A percentile compares a stretch with the other conserved stretches of the same genome.
These are phyloP conservation scores for Phytophthora parvispora DNA, from an alignment of 352 stramenopile species.

Conservation along the genomic window DNA sequence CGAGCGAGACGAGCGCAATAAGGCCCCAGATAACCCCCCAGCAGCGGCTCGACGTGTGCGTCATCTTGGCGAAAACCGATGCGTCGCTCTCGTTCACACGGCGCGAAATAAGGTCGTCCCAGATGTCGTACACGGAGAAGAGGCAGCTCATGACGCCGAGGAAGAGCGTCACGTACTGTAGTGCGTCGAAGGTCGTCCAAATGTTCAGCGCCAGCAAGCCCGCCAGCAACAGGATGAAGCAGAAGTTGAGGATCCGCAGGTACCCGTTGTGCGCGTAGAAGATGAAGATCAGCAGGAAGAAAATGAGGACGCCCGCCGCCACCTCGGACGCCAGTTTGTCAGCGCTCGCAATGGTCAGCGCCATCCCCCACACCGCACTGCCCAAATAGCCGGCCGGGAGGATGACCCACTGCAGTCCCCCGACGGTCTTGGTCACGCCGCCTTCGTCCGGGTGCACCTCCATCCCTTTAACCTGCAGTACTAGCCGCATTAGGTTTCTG, in stretches of 20 bases:
- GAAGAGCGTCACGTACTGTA: constrained; percentile 91
- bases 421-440: constrained; percentile 87
- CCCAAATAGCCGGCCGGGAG: constrained; percentile 86
- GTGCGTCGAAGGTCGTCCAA: constrained; percentile 64
- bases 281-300: constrained; percentile 89
- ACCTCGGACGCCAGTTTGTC: constrained; percentile 72
- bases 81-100: constrained; percentile 91
- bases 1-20: constrained; percentile 81
- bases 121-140: constrained; percentile 94
- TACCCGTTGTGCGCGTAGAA: constrained; percentile 91
- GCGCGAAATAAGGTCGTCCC: constrained; percentile 92
- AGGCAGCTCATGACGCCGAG: constrained; percentile 93
- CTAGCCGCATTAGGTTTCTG: neutral
- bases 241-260: constrained; percentile 84
- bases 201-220: constrained; percentile 82
- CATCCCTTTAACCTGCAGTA: constrained; percentile 82
- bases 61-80: constrained; percentile 92
- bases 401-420: constrained; percentile 78
- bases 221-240: constrained; percentile 88
- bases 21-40: constrained; percentile 92
- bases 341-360: constrained; percentile 79
- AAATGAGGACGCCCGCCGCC: constrained; percentile 86
- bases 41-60: constrained; percentile 91
- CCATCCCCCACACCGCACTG: constrained; percentile 91
- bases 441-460: constrained; percentile 92